phyloP scores from a whole-genome alignment of 2,329 filamentous ascomycete genomes.

The Akanthomyces muscarius region DNA sequence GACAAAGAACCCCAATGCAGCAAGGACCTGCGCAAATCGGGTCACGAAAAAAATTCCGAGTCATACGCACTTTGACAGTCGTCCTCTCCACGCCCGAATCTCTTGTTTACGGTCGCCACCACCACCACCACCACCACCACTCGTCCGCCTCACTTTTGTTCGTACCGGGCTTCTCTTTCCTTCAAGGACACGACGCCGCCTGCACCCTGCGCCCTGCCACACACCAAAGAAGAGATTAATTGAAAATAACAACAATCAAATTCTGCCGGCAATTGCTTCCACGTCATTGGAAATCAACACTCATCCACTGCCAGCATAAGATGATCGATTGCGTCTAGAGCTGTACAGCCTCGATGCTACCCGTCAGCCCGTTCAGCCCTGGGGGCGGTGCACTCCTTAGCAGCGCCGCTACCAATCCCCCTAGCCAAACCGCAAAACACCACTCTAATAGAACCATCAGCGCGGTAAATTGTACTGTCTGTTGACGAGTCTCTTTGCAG shows the following conservation, averaged over 20 bases:
- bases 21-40: no score
- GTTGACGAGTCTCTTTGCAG: background rate
- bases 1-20: no score
- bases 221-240: no score
- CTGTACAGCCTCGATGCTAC: constrained; percentile 8
- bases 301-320: no score
- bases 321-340: no score
- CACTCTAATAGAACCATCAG: background rate
- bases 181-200: background rate
- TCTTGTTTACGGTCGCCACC: no score
- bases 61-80: background rate
- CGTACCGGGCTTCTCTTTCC: background rate
- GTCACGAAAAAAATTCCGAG: background rate
- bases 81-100: no score
- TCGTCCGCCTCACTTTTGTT: constrained; percentile 5
- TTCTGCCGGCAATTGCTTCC: no score
- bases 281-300: no score
- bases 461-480: background rate
- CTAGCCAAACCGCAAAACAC: background rate
- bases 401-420: background rate
- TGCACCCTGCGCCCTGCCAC: background rate
- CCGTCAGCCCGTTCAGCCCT: constrained; percentile 9
- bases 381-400: background rate
- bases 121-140: background rate
- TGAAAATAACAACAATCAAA: no score